Percentiles rank a stretch among this genome's conserved stretches.
phyloP scores from a whole-genome alignment of 2,329 filamentous ascomycete species.

The Phialophora verrucosa region DNA sequence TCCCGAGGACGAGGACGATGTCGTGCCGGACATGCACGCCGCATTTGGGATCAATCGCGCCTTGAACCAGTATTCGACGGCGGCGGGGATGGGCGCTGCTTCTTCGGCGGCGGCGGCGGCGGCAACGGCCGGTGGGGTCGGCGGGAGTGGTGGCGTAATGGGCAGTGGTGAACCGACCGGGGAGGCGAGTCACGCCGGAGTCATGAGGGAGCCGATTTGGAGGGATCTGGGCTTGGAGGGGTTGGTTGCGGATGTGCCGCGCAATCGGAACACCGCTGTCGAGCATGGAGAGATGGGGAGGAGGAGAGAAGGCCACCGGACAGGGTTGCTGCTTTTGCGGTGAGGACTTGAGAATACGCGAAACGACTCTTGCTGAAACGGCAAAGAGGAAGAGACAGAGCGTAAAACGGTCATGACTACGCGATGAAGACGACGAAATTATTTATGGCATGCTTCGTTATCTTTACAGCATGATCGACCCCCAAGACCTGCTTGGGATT shows the following conservation, averaged over 20 bases:
- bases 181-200: conserved; percentile 32
- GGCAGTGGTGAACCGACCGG: conserved; percentile 21
- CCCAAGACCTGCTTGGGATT: background rate
- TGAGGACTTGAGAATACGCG: conserved; percentile 16
- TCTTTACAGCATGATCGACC: conserved; percentile 4
- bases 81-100: conserved; percentile 43
- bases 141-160: conserved; percentile 17
- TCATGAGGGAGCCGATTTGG: conserved; percentile 52
- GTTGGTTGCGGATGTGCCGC: conserved; percentile 27
- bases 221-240: conserved; percentile 58
- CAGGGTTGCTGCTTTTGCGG: conserved; percentile 32
- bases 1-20: conserved; percentile 70
- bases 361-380: background rate
- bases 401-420: background rate
- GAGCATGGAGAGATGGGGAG: conserved; percentile 18
- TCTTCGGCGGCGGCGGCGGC: background rate
- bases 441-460: conserved; percentile 1
- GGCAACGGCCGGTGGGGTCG: conserved; percentile 18
- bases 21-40: conserved; percentile 70
- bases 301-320: conserved; percentile 25
- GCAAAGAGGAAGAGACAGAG: background rate
- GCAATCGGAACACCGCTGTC: conserved; percentile 13
- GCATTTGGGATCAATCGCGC: conserved; percentile 70
- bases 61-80: conserved; percentile 59
- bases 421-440: background rate